Conservation (phyloP, 257 asterid species). For the Petunia secreta region DNA sequence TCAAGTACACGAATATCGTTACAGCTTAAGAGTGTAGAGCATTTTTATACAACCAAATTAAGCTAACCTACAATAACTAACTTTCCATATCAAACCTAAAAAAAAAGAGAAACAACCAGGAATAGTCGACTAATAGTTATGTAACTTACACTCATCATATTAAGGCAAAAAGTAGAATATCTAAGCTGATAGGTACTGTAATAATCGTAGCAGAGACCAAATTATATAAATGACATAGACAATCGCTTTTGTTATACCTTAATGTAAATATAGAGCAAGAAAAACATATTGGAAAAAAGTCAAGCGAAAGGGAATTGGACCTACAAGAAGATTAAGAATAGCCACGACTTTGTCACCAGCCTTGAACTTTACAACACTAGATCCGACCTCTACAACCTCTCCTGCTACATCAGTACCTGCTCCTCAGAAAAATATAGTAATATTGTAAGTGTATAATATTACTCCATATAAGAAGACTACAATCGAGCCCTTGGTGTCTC, state of each 20-base stretch:
- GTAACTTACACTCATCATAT: background rate
- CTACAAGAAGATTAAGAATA: conserved; percentile 37
- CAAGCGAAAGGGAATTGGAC: conserved; percentile 24
- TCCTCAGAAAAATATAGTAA: conserved; percentile 23
- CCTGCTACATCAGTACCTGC: conserved; percentile 70
- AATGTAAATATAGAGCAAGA: background rate
- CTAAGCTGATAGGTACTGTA: background rate
- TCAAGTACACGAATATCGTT: background rate
- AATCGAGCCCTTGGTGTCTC: no score
- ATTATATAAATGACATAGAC: background rate
- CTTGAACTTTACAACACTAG: conserved; percentile 51
- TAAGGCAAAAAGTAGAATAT: background rate
- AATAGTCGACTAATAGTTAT: background rate
- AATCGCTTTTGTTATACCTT: background rate
- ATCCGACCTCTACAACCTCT: conserved; percentile 60
- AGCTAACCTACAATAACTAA: background rate
- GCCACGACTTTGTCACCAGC: conserved; percentile 69
- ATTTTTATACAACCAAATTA: background rate
- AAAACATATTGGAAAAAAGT: background rate
- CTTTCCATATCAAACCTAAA: background rate
- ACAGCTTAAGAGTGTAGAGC: background rate
- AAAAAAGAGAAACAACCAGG: background rate
- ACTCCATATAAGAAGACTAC: background rate
- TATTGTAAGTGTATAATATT: background rate
- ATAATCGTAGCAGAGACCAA: background rate